Base-by-base conservation (phyloP, 1,139 yeast species). In the Yamadazyma dendronema region DNA sequence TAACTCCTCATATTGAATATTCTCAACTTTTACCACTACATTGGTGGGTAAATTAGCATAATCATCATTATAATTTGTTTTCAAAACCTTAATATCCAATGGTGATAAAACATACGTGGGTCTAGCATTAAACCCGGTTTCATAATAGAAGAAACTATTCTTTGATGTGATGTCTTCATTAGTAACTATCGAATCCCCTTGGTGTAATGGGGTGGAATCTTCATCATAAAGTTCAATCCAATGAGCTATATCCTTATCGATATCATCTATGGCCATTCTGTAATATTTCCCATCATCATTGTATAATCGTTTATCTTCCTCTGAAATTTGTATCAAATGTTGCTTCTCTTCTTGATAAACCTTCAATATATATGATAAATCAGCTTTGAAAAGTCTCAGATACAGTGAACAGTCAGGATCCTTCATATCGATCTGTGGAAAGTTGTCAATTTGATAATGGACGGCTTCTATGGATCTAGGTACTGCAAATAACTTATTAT, bases 81-180 rank as follows among this genome's bases (percentile, higher is more conserved):
- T 75, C 42, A 92, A 63, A 10, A 92, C 80, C 41, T 82, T 82
- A 34, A 86, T 75, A 53, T 92, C 98, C 33, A 92, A 64, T 2
- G 90, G 81, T 0, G 96, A 80, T 16, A 90, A 63, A 30, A 86
- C 84, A 56, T 67, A 88, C 22, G 77, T 75, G 4, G 83, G 73
- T 3, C 79, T 67, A 0, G 92, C 73, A 46, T 79, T 77, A 57
- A 83, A 84, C 0, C 83, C 81, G 0, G 95, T 82, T 53, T 88
- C 90, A 54, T 83, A 87, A 43, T 57, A 67, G 42, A 53, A 68
- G 33, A 52, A 57, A 3, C 52, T 33, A 31, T 41, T 44, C 10
- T 36, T 26, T 0, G 46, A 29, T 23, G 30, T 37, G 4, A 46
- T 41, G 4, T 37, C 39, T 9, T 43, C 49, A 17, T 38, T 40